Conservation (phyloP, 2,329 filamentous ascomycete species). For the Epicoccum nigrum region DNA sequence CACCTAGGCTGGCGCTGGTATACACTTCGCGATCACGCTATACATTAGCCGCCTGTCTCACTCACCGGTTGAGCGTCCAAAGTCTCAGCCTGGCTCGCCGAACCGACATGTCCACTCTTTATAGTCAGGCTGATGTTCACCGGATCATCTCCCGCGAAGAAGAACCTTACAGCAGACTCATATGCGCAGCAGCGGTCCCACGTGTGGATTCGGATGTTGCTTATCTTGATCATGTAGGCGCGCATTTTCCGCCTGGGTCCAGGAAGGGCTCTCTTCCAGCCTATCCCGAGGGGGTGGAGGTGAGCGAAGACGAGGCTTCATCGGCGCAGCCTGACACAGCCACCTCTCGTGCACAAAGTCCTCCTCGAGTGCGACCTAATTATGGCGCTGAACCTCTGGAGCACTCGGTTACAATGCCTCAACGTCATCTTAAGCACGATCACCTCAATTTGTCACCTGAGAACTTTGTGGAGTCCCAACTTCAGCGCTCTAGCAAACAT, state of each 20-base stretch:
- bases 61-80: background rate
- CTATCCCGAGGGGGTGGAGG: background rate
- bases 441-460: background rate
- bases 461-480: background rate
- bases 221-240: slow-evolving; percentile 1
- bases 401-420: background rate
- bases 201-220: background rate
- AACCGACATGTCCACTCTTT: slow-evolving; percentile 5
- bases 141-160: background rate
- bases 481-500: background rate
- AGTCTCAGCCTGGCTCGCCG: background rate
- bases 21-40: background rate
- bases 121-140: background rate
- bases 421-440: background rate
- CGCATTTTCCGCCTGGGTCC: background rate
- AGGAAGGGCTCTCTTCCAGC: background rate
- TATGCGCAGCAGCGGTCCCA: background rate
- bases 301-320: slow-evolving; percentile 9
- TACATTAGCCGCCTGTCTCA: background rate
- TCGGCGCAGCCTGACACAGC: background rate
- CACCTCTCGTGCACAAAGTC: background rate
- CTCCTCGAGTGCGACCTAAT: background rate
- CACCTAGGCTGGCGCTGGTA: too few relatives aligned
- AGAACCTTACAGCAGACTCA: background rate
- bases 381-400: background rate